Evolutionary conservation across 2,329 filamentous ascomycete genomes (phyloP).

Genomic region (Periconia digitata): DNA sequence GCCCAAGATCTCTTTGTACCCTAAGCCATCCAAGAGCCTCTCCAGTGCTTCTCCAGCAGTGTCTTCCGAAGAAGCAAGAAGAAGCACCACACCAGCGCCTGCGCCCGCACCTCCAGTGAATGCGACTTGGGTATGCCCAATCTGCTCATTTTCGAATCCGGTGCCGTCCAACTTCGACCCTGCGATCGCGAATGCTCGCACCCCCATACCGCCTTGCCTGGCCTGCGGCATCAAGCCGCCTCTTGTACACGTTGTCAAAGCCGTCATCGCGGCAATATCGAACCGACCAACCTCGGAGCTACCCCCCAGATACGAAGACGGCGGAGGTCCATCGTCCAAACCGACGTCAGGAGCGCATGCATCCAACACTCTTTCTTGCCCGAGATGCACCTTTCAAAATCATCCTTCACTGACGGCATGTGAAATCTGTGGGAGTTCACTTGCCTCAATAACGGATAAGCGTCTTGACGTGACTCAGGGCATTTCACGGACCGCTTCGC

Average conservation of each 20-base stretch:
- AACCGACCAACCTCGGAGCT: slow-evolving; percentile 50
- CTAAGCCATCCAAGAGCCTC: slow-evolving; percentile 73
- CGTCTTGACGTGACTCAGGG: slow-evolving; percentile 44
- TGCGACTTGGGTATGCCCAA: slow-evolving; percentile 93
- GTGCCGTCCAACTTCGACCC: slow-evolving; percentile 94
- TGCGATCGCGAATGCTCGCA: slow-evolving; percentile 74
- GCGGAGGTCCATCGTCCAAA: slow-evolving; percentile 23
- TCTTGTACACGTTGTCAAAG: slow-evolving; percentile 79
- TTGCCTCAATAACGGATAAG: slow-evolving; percentile 57
- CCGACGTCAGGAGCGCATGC: slow-evolving; percentile 3
- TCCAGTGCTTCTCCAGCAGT: slow-evolving; percentile 54
- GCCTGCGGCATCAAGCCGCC: slow-evolving; percentile 93
- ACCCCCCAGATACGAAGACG: slow-evolving; percentile 41
- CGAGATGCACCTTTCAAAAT: slow-evolving; percentile 90
- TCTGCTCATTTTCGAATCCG: slow-evolving; percentile 92
- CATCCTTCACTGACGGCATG: slow-evolving; percentile 83
- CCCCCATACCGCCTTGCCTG: slow-evolving; percentile 80
- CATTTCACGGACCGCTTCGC: slow-evolving; percentile 67
- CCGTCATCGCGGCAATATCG: slow-evolving; percentile 74
- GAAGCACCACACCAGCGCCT: slow-evolving; percentile 45
- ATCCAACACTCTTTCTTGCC: slow-evolving; percentile 56
- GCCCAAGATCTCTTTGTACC: slow-evolving; percentile 84
- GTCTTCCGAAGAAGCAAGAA: slow-evolving; percentile 39
- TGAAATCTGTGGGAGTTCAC: slow-evolving; percentile 84
- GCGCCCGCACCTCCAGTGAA: slow-evolving; percentile 56